A percentile compares a stretch with the other conserved stretches of the same genome.
Conservation (phyloP, 495 filamentous ascomycete species). For the Penicillium diatomitis region DNA sequence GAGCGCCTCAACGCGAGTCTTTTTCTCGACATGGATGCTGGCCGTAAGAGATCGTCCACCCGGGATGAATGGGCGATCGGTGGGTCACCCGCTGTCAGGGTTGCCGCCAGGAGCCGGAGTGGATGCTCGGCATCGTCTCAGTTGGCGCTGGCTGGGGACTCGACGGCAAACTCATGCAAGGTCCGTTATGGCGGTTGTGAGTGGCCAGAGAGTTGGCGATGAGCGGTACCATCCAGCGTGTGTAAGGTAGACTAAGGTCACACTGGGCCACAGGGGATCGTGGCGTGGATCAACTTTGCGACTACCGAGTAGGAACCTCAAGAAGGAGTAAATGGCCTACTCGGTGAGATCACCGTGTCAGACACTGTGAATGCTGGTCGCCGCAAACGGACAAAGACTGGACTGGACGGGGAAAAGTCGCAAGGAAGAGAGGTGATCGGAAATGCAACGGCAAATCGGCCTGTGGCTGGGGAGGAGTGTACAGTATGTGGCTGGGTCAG, state of each 20-base stretch:
- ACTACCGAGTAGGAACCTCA: neutral
- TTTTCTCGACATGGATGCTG: too few relatives aligned
- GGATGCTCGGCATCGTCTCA: constrained; percentile 3
- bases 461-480: too few relatives aligned
- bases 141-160: constrained; percentile 5
- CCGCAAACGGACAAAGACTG: constrained; percentile 9
- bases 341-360: constrained; percentile 7
- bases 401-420: too few relatives aligned
- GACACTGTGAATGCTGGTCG: neutral
- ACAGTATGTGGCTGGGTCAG: too few relatives aligned
- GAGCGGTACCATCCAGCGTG: neutral
- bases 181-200: neutral
- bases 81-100: constrained; percentile 9
- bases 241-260: constrained; percentile 1
- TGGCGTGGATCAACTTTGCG: constrained; percentile 8
- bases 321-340: too few relatives aligned
- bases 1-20: too few relatives aligned
- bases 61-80: constrained; percentile 2
- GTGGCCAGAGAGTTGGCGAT: neutral
- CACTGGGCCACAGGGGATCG: constrained; percentile 6
- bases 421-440: too few relatives aligned
- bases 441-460: too few relatives aligned
- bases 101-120: constrained; percentile 16
- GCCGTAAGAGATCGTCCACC: neutral
- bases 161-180: neutral